Conservation (phyloP, 306 rosid genomes). For the Ceratonia siliqua region DNA sequence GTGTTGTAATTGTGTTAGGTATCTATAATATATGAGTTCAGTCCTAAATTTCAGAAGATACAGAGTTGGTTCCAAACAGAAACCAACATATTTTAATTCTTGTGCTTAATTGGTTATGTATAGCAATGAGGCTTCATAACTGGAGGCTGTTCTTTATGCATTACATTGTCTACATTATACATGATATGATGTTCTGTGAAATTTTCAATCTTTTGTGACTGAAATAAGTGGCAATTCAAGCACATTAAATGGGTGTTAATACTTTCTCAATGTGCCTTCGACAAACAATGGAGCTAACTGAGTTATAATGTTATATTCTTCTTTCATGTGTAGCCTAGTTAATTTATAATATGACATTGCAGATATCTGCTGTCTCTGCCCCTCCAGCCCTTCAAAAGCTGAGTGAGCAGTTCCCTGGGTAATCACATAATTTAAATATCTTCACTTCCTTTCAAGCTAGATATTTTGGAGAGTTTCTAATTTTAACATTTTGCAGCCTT, state of each 20-base stretch:
- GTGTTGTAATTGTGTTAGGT: no score
- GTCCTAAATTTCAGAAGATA: no score
- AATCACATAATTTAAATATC: slow-evolving; percentile 25
- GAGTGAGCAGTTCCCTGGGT: slow-evolving; percentile 95
- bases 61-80: no score
- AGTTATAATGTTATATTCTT: not conserved
- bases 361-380: slow-evolving; percentile 92
- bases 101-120: not conserved
- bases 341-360: slow-evolving; percentile 25
- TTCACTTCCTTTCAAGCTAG: slow-evolving; percentile 9
- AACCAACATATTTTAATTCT: not conserved
- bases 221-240: not conserved
- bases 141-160: not conserved
- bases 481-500: slow-evolving; percentile 53
- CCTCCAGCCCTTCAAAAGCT: slow-evolving; percentile 97
- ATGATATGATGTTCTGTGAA: not conserved
- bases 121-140: not conserved
- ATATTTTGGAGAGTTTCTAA: slow-evolving; percentile 12
- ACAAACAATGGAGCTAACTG: not conserved
- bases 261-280: not conserved
- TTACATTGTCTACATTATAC: not conserved
- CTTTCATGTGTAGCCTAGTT: not conserved
- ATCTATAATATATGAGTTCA: no score
- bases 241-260: not conserved
- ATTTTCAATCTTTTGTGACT: not conserved